phyloP scores from a whole-genome alignment of 2,329 filamentous ascomycete species.

The Diaporthe humulicola region DNA sequence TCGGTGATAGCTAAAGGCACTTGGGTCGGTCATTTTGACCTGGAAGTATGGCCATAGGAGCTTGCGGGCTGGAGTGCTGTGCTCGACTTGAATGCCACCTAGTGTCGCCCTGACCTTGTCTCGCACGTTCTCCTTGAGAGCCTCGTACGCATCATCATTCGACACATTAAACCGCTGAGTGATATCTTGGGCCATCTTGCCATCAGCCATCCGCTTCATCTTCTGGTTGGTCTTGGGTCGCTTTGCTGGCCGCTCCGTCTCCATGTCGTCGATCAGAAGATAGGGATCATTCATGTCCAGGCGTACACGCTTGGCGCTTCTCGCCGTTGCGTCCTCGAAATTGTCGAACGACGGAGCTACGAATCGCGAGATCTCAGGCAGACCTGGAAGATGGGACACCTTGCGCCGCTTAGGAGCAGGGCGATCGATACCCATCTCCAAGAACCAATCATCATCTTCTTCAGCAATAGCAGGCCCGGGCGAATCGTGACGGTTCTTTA shows the following conservation, averaged over 20 bases:
- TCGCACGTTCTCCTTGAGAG: slow-evolving; percentile 96
- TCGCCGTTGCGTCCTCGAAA: slow-evolving; percentile 79
- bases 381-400: slow-evolving; percentile 64
- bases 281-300: slow-evolving; percentile 91
- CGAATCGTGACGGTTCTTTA: slow-evolving; percentile 21
- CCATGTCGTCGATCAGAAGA: slow-evolving; percentile 84
- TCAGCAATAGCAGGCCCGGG: slow-evolving; percentile 52
- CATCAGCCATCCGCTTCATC: slow-evolving; percentile 76
- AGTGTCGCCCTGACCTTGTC: slow-evolving; percentile 95
- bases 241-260: slow-evolving; percentile 73
- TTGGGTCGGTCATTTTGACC: slow-evolving; percentile 79
- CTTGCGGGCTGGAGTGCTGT: slow-evolving; percentile 91
- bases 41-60: slow-evolving; percentile 97
- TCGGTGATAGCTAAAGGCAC: slow-evolving; percentile 85
- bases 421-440: slow-evolving; percentile 68
- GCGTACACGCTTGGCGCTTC: slow-evolving; percentile 81
- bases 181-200: slow-evolving; percentile 79
- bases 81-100: slow-evolving; percentile 92
- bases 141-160: slow-evolving; percentile 95
- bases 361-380: slow-evolving; percentile 70
- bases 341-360: slow-evolving; percentile 82
- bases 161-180: slow-evolving; percentile 92
- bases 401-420: slow-evolving; percentile 72
- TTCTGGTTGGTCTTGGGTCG: slow-evolving; percentile 68
- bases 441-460: slow-evolving; percentile 74